Evolutionary conservation across 2,329 filamentous ascomycete species (phyloP).

Genomic region (Stromatinia cepivora): DNA sequence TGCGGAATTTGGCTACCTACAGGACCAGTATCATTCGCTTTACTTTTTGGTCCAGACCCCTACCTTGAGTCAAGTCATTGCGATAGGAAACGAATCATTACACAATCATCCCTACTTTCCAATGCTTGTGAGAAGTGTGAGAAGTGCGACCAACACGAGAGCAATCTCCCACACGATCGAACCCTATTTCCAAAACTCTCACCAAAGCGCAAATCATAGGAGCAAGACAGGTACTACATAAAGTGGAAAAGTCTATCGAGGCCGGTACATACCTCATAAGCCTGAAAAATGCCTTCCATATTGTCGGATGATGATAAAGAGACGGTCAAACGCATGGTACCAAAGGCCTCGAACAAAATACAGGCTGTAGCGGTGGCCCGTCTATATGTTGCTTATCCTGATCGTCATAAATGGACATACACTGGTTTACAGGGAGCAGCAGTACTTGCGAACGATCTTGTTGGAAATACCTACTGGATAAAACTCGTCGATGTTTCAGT

Average conservation of each 20-base stretch:
- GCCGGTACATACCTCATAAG: slow-evolving; percentile 5
- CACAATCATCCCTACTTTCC: slow-evolving; percentile 14
- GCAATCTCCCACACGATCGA: slow-evolving; percentile 36
- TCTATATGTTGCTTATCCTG: slow-evolving; percentile 89
- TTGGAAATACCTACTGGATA: slow-evolving; percentile 95
- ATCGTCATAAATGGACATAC: slow-evolving; percentile 85
- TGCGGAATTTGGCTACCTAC: slow-evolving; percentile 1
- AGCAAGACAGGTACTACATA: slow-evolving; percentile 2
- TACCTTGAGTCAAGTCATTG: slow-evolving; percentile 1
- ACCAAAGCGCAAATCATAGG: not conserved
- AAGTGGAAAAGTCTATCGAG: not conserved
- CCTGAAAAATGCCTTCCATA: slow-evolving; percentile 46
- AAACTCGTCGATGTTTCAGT: slow-evolving; percentile 97
- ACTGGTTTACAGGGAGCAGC: slow-evolving; percentile 90
- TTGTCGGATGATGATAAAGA: slow-evolving; percentile 93
- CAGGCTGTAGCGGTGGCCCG: slow-evolving; percentile 90
- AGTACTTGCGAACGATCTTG: slow-evolving; percentile 88
- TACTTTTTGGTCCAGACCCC: not conserved
- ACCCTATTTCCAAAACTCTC: slow-evolving; percentile 30
- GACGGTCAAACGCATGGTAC: slow-evolving; percentile 90
- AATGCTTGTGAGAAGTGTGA: slow-evolving; percentile 27
- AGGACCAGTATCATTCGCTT: slow-evolving; percentile 12
- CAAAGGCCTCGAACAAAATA: slow-evolving; percentile 96
- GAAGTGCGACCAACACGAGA: slow-evolving; percentile 32
- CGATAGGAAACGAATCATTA: slow-evolving; percentile 7